Percentiles rank a stretch among this genome's conserved stretches.
These are phyloP conservation scores for Strobilomyces confusus DNA, from an alignment of 768 basidiomycete genomes.

Conservation along the genomic window DNA sequence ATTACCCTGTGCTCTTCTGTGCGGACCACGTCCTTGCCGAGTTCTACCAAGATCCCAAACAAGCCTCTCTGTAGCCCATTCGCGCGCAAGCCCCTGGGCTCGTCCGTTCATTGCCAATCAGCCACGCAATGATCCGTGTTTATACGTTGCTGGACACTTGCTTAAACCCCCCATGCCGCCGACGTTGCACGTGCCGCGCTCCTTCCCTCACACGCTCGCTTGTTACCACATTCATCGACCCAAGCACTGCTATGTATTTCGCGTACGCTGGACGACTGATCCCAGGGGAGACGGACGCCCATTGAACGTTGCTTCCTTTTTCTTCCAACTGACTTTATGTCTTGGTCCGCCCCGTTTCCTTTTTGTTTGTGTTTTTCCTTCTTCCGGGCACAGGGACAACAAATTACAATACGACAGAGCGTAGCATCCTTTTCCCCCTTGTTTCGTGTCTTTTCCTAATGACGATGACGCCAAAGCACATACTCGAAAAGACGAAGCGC, in stretches of 20 bases:
- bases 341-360: slow-evolving; percentile 6
- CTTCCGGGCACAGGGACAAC: slow-evolving; percentile 17
- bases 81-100: slow-evolving; percentile 14
- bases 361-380: slow-evolving; percentile 10
- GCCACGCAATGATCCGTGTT: slow-evolving; percentile 15
- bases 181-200: slow-evolving; percentile 9
- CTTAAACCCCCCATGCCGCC: slow-evolving; percentile 15
- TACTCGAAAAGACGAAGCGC: background rate
- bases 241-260: slow-evolving; percentile 21
- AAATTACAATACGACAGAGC: slow-evolving; percentile 25
- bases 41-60: slow-evolving; percentile 9
- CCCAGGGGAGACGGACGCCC: slow-evolving; percentile 23
- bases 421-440: slow-evolving; percentile 5
- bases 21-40: slow-evolving; percentile 19
- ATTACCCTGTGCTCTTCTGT: slow-evolving; percentile 24
- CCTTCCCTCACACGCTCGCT: slow-evolving; percentile 19
- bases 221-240: slow-evolving; percentile 9
- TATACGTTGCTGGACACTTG: slow-evolving; percentile 23
- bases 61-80: slow-evolving; percentile 18
- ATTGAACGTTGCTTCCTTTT: slow-evolving; percentile 13
- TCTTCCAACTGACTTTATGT: background rate
- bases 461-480: slow-evolving; percentile 18
- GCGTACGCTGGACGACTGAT: slow-evolving; percentile 25
- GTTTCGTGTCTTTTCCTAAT: slow-evolving; percentile 22
- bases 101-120: slow-evolving; percentile 27